A percentile compares a stretch with the other conserved stretches of the same genome.
Evolutionary conservation across 2,329 filamentous ascomycete species (phyloP).

Genomic region (Scedosporium boydii): DNA sequence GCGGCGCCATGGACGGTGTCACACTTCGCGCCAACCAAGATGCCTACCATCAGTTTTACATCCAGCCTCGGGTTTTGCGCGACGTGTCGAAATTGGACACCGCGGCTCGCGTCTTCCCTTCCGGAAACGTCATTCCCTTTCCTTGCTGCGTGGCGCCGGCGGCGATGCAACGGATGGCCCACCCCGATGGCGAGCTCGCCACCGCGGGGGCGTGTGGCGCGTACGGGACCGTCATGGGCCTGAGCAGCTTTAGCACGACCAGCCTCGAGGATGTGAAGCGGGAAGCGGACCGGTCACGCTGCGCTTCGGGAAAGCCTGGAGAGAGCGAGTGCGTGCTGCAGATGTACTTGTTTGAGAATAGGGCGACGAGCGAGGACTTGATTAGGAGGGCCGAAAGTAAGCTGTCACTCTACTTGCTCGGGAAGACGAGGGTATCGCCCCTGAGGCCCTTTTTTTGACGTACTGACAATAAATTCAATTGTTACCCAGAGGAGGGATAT

Average conservation of each 20-base stretch:
- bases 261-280: conserved; percentile 14
- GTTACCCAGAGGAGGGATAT: conserved; percentile 10
- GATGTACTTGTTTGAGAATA: conserved; percentile 14
- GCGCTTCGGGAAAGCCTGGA: not conserved
- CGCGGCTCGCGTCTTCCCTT: conserved; percentile 11
- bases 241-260: conserved; percentile 15
- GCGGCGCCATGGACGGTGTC: conserved; percentile 43
- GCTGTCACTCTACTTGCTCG: not conserved
- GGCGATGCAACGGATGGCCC: conserved; percentile 44
- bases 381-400: conserved; percentile 8
- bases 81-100: conserved; percentile 16
- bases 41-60: conserved; percentile 40
- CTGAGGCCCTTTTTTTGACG: not conserved
- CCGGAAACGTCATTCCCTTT: conserved; percentile 25
- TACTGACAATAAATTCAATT: not conserved
- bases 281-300: conserved; percentile 4
- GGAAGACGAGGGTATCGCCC: not conserved
- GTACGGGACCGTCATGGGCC: conserved; percentile 10
- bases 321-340: conserved; percentile 14
- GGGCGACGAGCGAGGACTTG: conserved; percentile 13
- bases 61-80: conserved; percentile 25
- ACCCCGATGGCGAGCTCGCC: conserved; percentile 40
- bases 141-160: conserved; percentile 45
- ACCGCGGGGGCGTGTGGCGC: conserved; percentile 33
- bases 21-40: conserved; percentile 43